A percentile compares a stretch with the other conserved stretches of the same genome.
Conservation (phyloP, 2,329 filamentous ascomycete species). For the Thelonectria rubi region DNA sequence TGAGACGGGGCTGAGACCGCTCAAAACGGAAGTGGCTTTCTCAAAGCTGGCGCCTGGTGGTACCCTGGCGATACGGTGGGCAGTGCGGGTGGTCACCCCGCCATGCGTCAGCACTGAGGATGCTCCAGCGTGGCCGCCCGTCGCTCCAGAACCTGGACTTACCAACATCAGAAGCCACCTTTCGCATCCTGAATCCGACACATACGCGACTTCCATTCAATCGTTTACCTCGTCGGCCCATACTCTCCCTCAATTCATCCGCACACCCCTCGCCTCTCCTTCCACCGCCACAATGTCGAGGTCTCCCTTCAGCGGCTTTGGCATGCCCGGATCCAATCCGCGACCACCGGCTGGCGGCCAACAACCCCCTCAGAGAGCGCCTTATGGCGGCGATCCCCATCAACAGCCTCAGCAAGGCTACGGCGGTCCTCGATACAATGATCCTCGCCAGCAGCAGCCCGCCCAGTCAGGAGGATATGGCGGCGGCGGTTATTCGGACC, state of each 20-base stretch:
- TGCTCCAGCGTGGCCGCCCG: constrained; percentile 30
- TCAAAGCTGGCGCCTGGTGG: constrained; percentile 1
- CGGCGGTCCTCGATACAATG: constrained; percentile 39
- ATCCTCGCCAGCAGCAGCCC: constrained; percentile 38
- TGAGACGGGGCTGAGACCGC: constrained; percentile 18
- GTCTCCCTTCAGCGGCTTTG: constrained; percentile 41
- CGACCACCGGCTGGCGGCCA: constrained; percentile 40
- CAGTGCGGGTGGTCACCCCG: constrained; percentile 19
- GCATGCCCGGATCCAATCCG: constrained; percentile 43
- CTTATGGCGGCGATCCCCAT: constrained; percentile 33
- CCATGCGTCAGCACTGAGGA: constrained; percentile 26
- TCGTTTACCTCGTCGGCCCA: not conserved
- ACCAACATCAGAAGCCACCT: constrained; percentile 14
- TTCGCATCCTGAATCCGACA: not conserved
- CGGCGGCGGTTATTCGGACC: constrained; percentile 26
- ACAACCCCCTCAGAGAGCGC: constrained; percentile 34
- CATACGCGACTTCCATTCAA: not conserved
- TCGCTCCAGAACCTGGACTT: constrained; percentile 16
- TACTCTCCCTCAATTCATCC: not conserved
- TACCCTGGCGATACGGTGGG: constrained; percentile 1
- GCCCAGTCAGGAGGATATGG: constrained; percentile 29
- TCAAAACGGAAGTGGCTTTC: too few species aligned
- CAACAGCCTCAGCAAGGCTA: constrained; percentile 49
- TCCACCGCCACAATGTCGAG: constrained; percentile 44
- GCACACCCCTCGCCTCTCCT: constrained; percentile 2